Base-by-base conservation (phyloP, 768 basidiomycete species). In the Mycena filopes region DNA sequence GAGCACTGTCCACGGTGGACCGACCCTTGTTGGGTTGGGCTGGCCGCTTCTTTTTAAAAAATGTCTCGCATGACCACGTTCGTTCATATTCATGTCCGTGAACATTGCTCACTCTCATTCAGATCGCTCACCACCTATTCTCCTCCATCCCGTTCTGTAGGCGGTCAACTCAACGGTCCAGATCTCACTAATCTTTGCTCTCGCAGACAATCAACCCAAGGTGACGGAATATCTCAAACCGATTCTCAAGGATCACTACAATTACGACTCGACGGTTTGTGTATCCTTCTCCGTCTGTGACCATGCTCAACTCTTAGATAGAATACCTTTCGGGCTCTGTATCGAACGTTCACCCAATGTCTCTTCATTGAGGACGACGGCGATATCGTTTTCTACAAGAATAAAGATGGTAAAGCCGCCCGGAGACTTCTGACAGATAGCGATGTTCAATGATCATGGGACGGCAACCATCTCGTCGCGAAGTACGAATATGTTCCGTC, bases 111-210 rank as follows among this genome's bases (percentile, higher is more conserved):
- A 71, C 33, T 36, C 18, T 1, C 18, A 4, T 20, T 7, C 82
- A 89, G 69, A 78, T 89, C 55, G 85, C 85, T 1, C 87, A 89
- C 69, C 87, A 89, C 70, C 84, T 88, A 66, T 89, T 89, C 77
- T 78, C 82, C 36, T 77, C 73, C 18, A 76, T 85, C 36, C 87
- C 87, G 50, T 89, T 88, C 73, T 89, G 86, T 88, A 71, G 74
- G 84, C 12, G n/a, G 10, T 26, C 25, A 47, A 11, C 13, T 18
- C 23, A 28, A 12, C 72, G 67, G 25, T 2, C 7, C 21, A 62
- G 16, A 54, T 38, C 21, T 31, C 60, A 55, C 60, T 47, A 20
- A 55, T 49, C 25, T 31, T 46, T 55, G 26, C 43, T 36, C 33
- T 48, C 11, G 2, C 50, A 87, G 86, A 88, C 71, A 84, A 87